phyloP scores from a whole-genome alignment of 1,284 basidiomycete species.

The Rhizopogon parksii region DNA sequence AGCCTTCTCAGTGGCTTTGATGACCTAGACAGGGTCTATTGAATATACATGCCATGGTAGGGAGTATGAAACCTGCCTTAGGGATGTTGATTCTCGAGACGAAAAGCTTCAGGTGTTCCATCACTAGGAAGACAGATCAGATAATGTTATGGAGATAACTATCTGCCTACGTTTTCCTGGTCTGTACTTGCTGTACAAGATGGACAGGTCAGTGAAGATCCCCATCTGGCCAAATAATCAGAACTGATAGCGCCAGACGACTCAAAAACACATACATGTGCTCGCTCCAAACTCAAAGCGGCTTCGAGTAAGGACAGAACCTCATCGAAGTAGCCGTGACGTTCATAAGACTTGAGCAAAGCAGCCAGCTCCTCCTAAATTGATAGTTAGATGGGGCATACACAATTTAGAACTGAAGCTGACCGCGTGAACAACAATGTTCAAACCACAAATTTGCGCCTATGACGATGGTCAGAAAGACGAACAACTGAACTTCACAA shows the following conservation, averaged over 20 bases:
- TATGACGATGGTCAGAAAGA: conserved; percentile 19
- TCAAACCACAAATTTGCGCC: conserved; percentile 97
- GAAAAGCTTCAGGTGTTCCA: conserved; percentile 98
- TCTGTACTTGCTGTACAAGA: conserved; percentile 93
- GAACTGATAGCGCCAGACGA: neutral
- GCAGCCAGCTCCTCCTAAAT: conserved; percentile 79
- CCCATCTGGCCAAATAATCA: conserved; percentile 54
- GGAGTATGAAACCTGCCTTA: conserved; percentile 34
- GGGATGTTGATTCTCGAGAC: conserved; percentile 96
- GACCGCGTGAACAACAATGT: conserved; percentile 88
- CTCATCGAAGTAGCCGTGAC: conserved; percentile 91
- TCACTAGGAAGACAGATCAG: conserved; percentile 49
- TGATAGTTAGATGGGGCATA: neutral
- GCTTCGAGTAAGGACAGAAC: conserved; percentile 89
- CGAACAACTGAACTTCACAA: neutral
- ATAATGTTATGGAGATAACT: neutral
- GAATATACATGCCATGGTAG: conserved; percentile 4
- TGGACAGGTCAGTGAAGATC: conserved; percentile 92
- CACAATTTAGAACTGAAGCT: conserved; percentile 22
- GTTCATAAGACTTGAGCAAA: conserved; percentile 84
- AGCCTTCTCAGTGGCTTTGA: conserved; percentile 92
- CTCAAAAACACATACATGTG: conserved; percentile 61
- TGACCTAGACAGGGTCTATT: conserved; percentile 50
- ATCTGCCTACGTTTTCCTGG: conserved; percentile 76
- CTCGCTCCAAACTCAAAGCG: conserved; percentile 91